A percentile compares a stretch with the other conserved stretches of the same genome.
phyloP scores from a whole-genome alignment of 306 rosid species.

The Dalbergia cultrata region DNA sequence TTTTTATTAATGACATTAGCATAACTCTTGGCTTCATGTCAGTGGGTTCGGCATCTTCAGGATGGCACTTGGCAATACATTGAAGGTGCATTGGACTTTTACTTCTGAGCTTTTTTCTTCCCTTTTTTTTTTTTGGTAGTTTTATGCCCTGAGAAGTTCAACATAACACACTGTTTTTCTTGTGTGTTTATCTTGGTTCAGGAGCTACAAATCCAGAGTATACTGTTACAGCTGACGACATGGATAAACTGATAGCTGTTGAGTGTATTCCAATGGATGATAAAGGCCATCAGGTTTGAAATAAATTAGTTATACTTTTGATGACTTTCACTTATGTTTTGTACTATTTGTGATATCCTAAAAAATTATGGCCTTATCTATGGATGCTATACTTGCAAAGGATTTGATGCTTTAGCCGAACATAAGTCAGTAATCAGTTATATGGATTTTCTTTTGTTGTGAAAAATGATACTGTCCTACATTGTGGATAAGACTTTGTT shows the following conservation, averaged over 20 bases:
- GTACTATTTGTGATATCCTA: not conserved
- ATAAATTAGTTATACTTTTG: constrained; percentile 27
- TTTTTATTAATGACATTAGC: constrained; percentile 35
- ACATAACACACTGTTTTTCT: constrained; percentile 20
- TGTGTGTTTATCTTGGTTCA: constrained; percentile 46
- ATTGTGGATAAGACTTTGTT: constrained; percentile 1
- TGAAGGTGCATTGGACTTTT: constrained; percentile 72
- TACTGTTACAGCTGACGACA: constrained; percentile 90
- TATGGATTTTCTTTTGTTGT: not conserved
- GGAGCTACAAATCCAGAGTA: constrained; percentile 99
- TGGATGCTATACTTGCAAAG: constrained; percentile 24
- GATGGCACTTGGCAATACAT: constrained; percentile 96
- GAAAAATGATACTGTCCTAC: not conserved
- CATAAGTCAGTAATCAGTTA: constrained; percentile 3
- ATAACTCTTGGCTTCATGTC: constrained; percentile 47
- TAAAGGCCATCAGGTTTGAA: constrained; percentile 87
- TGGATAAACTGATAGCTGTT: constrained; percentile 89
- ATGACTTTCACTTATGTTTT: constrained; percentile 9
- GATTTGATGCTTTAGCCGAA: constrained; percentile 1
- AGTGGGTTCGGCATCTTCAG: constrained; percentile 99
- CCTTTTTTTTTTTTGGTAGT: not conserved
- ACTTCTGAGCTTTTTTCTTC: not conserved
- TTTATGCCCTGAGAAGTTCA: constrained; percentile 35
- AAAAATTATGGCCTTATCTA: not conserved
- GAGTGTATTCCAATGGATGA: constrained; percentile 99